Base-by-base conservation (phyloP, 306 rosid genomes). In the Purshia tridentata region DNA sequence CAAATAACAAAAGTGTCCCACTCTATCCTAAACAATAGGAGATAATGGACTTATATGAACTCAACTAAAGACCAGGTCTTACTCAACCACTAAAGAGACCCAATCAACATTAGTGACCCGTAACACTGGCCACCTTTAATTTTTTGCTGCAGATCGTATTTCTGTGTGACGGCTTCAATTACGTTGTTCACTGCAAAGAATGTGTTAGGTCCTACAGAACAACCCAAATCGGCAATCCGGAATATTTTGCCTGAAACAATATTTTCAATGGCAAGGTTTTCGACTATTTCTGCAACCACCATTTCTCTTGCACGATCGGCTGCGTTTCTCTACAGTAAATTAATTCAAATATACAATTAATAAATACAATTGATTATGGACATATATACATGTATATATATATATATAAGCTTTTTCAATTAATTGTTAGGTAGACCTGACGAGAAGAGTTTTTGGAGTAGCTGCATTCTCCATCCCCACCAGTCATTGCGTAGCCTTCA, bases 191-290 rank as follows among this genome's bases (percentile, higher is more conserved):
- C 44, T 5, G 70, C 75, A 3, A 52, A 4, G 20, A 77, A 61
- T 8, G 81, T 77, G 51, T 77, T 77, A 12, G 74, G 81, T 9
- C 81, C 81, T 2, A 65, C 57, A 13, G 81, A 69, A 20, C 81
- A 77, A 15, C 81, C 81, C 11, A 77, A 60, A 46, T 77, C 81
- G 7, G 64, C 76, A 50, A 77, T 70, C 10, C 19, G 29, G 45
- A 59, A 69, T 18, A 58, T 3, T 29, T 29, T 29, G 70, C 29
- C 60, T 57, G 63, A 18, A 39, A n/a, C 1, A 6, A 63, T 4
- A 29, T 15, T 20, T 23, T 70, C 39, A 8, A 61, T 62, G 35
- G 51, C 81, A 8, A 77, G 70, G 18, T 70, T 76, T 22, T 69
- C 65, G 4, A 22, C 16, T 37, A 74, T 74, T 20, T 54, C 45